phyloP scores from a whole-genome alignment of 2,329 filamentous ascomycete species.

The Arthrobotrys entomopaga region DNA sequence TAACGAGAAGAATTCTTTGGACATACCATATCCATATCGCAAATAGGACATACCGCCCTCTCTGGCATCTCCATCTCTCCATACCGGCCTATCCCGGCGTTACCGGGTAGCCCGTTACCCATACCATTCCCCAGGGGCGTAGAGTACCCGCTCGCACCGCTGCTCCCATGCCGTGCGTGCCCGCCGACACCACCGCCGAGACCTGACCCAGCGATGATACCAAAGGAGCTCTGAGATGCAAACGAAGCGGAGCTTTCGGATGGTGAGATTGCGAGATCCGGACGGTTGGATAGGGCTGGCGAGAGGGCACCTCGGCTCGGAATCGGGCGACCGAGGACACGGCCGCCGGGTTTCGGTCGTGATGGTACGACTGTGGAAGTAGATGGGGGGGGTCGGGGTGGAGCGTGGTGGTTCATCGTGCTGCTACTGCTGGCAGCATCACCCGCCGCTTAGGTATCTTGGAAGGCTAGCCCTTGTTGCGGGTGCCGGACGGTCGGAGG shows the following conservation, averaged over 20 bases:
- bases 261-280: constrained; percentile 44
- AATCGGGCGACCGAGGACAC: constrained; percentile 44
- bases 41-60: constrained; percentile 92
- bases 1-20: background rate
- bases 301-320: constrained; percentile 31
- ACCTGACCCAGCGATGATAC: constrained; percentile 41
- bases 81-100: constrained; percentile 36
- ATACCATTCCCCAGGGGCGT: constrained; percentile 42
- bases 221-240: constrained; percentile 49
- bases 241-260: constrained; percentile 51
- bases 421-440: constrained; percentile 35
- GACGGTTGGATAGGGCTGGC: constrained; percentile 39
- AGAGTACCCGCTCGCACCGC: constrained; percentile 40
- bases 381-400: constrained; percentile 34
- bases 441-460: constrained; percentile 5
- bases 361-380: constrained; percentile 29
- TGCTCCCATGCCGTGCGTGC: constrained; percentile 42
- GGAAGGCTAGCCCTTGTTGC: too few species aligned
- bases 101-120: constrained; percentile 30
- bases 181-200: constrained; percentile 17
- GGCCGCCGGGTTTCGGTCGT: constrained; percentile 44
- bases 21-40: constrained; percentile 91
- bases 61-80: constrained; percentile 26
- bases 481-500: too few species aligned
- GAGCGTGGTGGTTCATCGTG: constrained; percentile 44